Evolutionary conservation across 2,329 filamentous ascomycete genomes (phyloP).

Genomic region (Colletotrichum cuscutae): DNA sequence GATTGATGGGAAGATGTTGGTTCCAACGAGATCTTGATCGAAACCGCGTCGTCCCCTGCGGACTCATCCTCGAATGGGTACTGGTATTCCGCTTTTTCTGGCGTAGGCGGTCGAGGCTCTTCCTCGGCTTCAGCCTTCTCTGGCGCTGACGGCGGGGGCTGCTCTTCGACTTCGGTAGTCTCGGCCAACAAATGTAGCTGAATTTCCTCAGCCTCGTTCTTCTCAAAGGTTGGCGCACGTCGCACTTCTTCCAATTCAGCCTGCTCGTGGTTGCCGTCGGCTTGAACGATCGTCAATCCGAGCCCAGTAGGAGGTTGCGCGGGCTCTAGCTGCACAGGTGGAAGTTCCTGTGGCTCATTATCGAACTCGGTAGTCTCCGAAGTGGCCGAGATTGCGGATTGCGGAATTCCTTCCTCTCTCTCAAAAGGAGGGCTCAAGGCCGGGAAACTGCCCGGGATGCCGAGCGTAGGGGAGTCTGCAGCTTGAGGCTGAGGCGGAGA

Average conservation of each 20-base stretch:
- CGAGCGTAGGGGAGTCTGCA: constrained; percentile 73
- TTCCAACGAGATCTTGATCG: constrained; percentile 54
- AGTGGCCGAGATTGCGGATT: constrained; percentile 67
- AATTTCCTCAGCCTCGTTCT: not conserved
- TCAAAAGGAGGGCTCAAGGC: constrained; percentile 49
- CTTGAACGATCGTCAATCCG: constrained; percentile 26
- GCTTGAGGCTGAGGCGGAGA: constrained; percentile 33
- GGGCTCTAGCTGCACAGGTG: constrained; percentile 50
- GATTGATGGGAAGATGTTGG: constrained; percentile 40
- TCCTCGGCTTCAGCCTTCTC: constrained; percentile 22
- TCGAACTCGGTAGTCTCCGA: constrained; percentile 79
- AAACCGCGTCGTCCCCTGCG: constrained; percentile 46
- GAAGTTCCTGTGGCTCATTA: constrained; percentile 73
- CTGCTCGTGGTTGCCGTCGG: constrained; percentile 23
- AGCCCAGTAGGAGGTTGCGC: constrained; percentile 30
- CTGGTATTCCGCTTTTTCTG: constrained; percentile 54
- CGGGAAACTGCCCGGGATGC: constrained; percentile 72
- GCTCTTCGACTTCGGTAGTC: not conserved
- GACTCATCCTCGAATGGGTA: constrained; percentile 61
- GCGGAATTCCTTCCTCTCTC: constrained; percentile 60
- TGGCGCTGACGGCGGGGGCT: not conserved
- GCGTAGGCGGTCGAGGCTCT: constrained; percentile 36
- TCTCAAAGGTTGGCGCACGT: not conserved
- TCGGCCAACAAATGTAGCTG: not conserved
- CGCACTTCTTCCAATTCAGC: constrained; percentile 35